A percentile compares a stretch with the other conserved stretches of the same genome.
phyloP scores from a whole-genome alignment of 176 grass and related monocot genomes.

The Hsuehochloa calcarea region DNA sequence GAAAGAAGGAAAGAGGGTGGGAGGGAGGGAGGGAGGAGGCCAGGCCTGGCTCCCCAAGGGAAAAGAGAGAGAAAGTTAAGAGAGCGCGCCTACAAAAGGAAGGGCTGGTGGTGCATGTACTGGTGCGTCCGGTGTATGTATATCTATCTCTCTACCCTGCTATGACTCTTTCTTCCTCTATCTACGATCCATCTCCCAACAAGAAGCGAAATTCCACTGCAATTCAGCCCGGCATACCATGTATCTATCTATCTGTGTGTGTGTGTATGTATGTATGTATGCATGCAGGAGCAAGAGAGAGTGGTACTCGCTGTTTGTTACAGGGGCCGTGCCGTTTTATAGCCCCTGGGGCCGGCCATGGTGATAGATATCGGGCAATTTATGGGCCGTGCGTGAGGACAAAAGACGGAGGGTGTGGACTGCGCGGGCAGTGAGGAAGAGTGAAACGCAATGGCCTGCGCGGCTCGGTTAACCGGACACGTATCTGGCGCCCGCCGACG shows the following conservation, averaged over 20 bases:
- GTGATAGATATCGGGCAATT: conserved; percentile 10
- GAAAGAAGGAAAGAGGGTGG: conserved; percentile 11
- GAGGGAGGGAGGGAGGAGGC: background rate
- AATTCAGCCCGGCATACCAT: background rate
- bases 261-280: background rate
- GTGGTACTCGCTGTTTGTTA: conserved; percentile 22
- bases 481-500: conserved; percentile 15
- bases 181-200: background rate
- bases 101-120: conserved; percentile 30
- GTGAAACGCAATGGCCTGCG: conserved; percentile 28
- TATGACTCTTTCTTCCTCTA: background rate
- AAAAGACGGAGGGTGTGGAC: conserved; percentile 21
- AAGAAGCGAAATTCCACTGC: background rate
- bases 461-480: conserved; percentile 14
- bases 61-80: background rate
- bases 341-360: background rate
- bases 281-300: background rate
- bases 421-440: background rate
- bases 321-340: conserved; percentile 28
- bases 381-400: conserved; percentile 22
- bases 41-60: background rate
- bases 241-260: background rate
- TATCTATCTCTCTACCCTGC: background rate
- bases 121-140: background rate
- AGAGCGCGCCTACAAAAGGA: conserved; percentile 31